These are phyloP conservation scores for Aristolochia californica DNA, from an alignment of 164 flowering plant genomes.

Conservation along the genomic window DNA sequence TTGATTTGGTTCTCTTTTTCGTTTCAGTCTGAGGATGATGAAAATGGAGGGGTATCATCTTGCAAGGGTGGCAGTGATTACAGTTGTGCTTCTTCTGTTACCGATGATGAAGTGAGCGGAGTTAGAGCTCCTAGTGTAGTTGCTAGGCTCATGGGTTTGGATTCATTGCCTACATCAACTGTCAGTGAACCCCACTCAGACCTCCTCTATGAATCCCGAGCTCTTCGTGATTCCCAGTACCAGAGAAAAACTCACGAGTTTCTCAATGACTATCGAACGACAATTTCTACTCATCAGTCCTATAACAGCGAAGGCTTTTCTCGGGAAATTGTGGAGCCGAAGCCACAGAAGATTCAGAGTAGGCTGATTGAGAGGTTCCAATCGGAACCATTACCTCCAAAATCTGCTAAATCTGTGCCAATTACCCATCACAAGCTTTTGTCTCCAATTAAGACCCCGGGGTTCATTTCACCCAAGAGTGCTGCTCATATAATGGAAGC, in stretches of 20 bases:
- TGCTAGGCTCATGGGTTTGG: constrained; percentile 95
- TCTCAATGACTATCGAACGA: constrained; percentile 22
- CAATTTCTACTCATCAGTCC: constrained; percentile 21
- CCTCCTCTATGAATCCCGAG: constrained; percentile 45
- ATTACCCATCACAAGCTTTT: constrained; percentile 66
- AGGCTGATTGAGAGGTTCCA: constrained; percentile 41
- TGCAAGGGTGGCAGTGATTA: constrained; percentile 53
- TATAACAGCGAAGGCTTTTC: constrained; percentile 20
- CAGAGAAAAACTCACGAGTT: constrained; percentile 27
- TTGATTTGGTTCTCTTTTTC: neutral
- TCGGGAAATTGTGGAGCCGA: constrained; percentile 25
- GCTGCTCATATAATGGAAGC: constrained; percentile 85
- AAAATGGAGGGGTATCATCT: constrained; percentile 34
- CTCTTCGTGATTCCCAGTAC: constrained; percentile 33
- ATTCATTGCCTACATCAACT: constrained; percentile 60
- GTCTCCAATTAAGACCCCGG: constrained; percentile 76
- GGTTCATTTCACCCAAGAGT: constrained; percentile 42
- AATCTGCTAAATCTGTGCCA: constrained; percentile 63
- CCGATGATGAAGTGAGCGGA: constrained; percentile 61
- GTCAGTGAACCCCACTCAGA: constrained; percentile 40
- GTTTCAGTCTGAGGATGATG: constrained; percentile 63
- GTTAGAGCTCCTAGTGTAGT: constrained; percentile 73
- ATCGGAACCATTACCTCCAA: constrained; percentile 69
- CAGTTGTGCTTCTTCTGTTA: constrained; percentile 85
- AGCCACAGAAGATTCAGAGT: constrained; percentile 30